These are phyloP conservation scores for Tolypocladium capitatum DNA, from an alignment of 2,329 filamentous ascomycete genomes.

Conservation along the genomic window DNA sequence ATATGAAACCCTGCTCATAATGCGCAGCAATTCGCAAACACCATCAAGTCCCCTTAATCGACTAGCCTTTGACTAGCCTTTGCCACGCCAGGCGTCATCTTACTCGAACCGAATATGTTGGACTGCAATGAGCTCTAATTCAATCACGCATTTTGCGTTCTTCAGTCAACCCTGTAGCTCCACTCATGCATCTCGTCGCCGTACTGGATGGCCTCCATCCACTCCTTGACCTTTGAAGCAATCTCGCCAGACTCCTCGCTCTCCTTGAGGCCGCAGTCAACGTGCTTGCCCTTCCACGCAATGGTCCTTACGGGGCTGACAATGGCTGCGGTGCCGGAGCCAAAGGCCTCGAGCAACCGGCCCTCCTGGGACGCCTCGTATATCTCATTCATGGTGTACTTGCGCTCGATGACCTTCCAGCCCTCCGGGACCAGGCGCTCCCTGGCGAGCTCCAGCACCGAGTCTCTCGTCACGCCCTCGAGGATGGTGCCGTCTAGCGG, in stretches of 20 bases:
- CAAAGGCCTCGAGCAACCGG: constrained; percentile 83
- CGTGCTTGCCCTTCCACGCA: constrained; percentile 68
- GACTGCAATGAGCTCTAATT: neutral
- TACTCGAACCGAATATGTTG: neutral
- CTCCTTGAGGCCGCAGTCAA: constrained; percentile 72
- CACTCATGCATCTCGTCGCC: constrained; percentile 85
- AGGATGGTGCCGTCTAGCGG: constrained; percentile 94
- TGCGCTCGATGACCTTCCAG: constrained; percentile 79
- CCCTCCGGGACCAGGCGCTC: constrained; percentile 75
- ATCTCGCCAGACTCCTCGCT: constrained; percentile 79
- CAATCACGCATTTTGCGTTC: neutral
- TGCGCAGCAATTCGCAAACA: neutral
- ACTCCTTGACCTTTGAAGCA: constrained; percentile 78
- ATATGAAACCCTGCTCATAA: too few relatives aligned
- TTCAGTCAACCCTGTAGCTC: constrained; percentile 47
- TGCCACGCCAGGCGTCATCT: neutral
- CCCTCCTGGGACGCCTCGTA: constrained; percentile 72
- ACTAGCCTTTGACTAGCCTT: neutral
- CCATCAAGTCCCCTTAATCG: too few relatives aligned
- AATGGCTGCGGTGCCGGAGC: constrained; percentile 84
- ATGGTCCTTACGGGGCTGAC: constrained; percentile 84
- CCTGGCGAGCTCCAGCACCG: constrained; percentile 70
- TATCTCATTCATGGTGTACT: constrained; percentile 82
- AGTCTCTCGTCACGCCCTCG: constrained; percentile 88
- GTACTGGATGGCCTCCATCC: constrained; percentile 94